phyloP scores from a whole-genome alignment of 768 basidiomycete species.

The Termitomyces bulborhizus region DNA sequence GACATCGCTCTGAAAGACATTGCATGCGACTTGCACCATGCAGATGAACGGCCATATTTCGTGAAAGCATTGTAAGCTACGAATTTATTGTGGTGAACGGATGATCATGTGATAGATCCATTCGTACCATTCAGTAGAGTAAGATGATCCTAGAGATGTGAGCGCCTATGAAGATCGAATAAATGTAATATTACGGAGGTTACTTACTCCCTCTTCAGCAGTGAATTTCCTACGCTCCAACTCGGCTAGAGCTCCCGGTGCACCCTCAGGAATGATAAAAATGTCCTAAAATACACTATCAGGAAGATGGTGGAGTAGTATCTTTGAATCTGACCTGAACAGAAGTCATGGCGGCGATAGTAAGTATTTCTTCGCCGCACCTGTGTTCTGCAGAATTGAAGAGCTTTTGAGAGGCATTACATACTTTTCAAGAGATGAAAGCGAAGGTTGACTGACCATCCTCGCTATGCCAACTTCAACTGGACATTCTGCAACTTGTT shows the following conservation, averaged over 20 bases:
- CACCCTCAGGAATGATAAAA: constrained; percentile 85
- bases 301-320: neutral
- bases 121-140: constrained; percentile 82
- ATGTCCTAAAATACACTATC: constrained; percentile 54
- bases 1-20: constrained; percentile 94
- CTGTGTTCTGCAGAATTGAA: constrained; percentile 79
- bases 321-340: constrained; percentile 53
- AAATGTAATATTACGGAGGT: neutral
- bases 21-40: constrained; percentile 91
- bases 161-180: constrained; percentile 2
- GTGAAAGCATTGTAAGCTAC: constrained; percentile 91
- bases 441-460: constrained; percentile 53
- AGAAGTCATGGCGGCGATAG: constrained; percentile 93
- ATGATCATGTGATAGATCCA: neutral
- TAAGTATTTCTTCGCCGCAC: constrained; percentile 94
- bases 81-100: neutral
- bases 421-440: neutral
- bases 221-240: constrained; percentile 94
- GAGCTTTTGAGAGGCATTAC: constrained; percentile 41
- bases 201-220: constrained; percentile 89
- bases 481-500: constrained; percentile 89
- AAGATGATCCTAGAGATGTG: constrained; percentile 73
- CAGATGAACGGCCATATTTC: constrained; percentile 73
- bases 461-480: constrained; percentile 91
- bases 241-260: constrained; percentile 81